A percentile compares a stretch with the other conserved stretches of the same genome.
Conservation (phyloP, 148 eudicot species). For the Rhododendron kiyosumense region DNA sequence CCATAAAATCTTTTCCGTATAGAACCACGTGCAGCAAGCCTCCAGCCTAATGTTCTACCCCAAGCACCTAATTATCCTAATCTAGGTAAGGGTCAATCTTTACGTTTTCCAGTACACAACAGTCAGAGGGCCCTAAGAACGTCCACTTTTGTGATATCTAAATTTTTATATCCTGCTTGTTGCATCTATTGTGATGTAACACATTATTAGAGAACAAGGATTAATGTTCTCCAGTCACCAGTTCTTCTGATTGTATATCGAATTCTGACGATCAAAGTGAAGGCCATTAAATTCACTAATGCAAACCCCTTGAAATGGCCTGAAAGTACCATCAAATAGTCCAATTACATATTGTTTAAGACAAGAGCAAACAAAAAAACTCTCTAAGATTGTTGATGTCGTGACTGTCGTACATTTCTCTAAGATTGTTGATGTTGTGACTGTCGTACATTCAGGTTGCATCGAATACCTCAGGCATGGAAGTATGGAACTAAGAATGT, state of each 20-base stretch:
- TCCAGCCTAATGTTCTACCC: not conserved
- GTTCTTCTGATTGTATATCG: conserved; percentile 90
- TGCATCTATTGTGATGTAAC: too few species aligned
- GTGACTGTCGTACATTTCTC: too few species aligned
- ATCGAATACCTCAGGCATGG: not conserved
- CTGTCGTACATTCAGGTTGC: not conserved
- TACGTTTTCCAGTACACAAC: not conserved
- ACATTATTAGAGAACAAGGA: not conserved
- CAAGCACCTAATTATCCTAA: not conserved
- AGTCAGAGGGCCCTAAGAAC: not conserved
- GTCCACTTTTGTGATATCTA: not conserved
- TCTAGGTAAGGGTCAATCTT: not conserved
- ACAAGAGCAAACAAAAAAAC: not conserved
- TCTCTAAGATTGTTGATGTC: too few species aligned
- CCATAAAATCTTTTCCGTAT: not conserved
- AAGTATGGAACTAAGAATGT: conserved; percentile 5
- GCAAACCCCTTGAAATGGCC: conserved; percentile 99
- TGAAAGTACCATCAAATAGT: conserved; percentile 18
- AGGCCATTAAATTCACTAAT: conserved; percentile 92
- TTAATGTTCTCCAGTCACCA: conserved; percentile 41
- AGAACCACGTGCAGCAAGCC: not conserved
- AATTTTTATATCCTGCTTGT: not conserved
- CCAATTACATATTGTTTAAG: not conserved
- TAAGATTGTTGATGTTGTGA: too few species aligned
- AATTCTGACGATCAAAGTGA: conserved; percentile 73